These are phyloP conservation scores for Aphanomyces invadans DNA, from an alignment of 352 stramenopile genomes.

Conservation along the genomic window DNA sequence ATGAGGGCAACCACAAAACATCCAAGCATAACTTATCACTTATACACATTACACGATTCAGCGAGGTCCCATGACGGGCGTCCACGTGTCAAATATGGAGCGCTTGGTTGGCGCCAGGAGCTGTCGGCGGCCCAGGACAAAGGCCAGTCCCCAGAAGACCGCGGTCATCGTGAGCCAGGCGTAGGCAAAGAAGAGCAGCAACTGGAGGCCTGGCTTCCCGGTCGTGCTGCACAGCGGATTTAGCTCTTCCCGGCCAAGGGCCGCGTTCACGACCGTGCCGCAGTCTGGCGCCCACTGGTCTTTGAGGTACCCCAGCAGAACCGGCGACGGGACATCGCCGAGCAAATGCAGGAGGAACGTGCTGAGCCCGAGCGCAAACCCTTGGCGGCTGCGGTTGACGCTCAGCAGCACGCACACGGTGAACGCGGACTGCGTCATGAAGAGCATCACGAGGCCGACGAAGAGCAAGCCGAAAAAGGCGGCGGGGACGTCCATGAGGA, in stretches of 20 bases:
- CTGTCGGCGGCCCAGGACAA: not conserved
- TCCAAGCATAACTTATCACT: too few species aligned
- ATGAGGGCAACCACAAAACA: too few species aligned
- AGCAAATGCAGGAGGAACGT: conserved; percentile 11
- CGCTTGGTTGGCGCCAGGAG: not conserved
- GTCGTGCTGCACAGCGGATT: not conserved
- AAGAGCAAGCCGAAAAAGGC: conserved; percentile 48
- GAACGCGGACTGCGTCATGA: conserved; percentile 63
- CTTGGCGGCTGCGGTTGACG: conserved; percentile 75
- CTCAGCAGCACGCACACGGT: conserved; percentile 86
- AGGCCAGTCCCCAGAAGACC: conserved; percentile 9
- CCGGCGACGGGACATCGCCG: conserved; percentile 17
- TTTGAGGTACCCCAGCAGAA: conserved; percentile 18
- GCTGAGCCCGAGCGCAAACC: conserved; percentile 82
- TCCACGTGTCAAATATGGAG: not conserved
- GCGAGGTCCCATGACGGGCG: not conserved
- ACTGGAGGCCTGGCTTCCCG: not conserved
- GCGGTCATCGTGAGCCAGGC: conserved; percentile 1
- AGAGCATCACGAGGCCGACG: conserved; percentile 61
- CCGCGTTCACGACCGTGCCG: conserved; percentile 45
- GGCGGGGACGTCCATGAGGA: conserved; percentile 55
- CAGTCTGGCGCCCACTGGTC: conserved; percentile 36
- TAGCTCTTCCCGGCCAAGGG: not conserved
- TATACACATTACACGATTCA: not conserved
- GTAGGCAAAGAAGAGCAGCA: conserved; percentile 10